These are phyloP conservation scores for Candida hispaniensis DNA, from an alignment of 805 yeast species.

Conservation along the genomic window DNA sequence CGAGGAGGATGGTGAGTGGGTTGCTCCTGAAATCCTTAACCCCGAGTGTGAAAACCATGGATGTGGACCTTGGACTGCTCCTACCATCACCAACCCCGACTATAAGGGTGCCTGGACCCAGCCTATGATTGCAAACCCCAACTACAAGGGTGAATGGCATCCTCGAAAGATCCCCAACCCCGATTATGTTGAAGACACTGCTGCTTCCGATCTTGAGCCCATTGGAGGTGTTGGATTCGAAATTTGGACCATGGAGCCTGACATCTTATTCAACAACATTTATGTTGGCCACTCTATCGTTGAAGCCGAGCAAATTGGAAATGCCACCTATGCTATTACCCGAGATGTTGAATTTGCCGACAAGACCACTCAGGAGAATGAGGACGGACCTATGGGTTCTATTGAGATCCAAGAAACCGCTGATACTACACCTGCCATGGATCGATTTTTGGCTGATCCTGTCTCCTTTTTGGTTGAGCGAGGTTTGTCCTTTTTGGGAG, in stretches of 20 bases:
- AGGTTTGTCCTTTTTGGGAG: constrained; percentile 25
- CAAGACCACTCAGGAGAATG: constrained; percentile 30
- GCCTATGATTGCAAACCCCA: constrained; percentile 58
- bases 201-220: constrained; percentile 49
- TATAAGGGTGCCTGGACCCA: constrained; percentile 69
- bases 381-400: constrained; percentile 15
- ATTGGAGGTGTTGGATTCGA: constrained; percentile 79
- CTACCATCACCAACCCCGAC: constrained; percentile 50
- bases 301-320: constrained; percentile 77
- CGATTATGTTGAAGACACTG: constrained; percentile 43
- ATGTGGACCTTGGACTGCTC: constrained; percentile 72
- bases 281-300: constrained; percentile 68
- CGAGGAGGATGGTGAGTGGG: constrained; percentile 81
- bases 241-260: constrained; percentile 71
- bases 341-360: too few species aligned
- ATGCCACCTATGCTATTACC: too few species aligned
- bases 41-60: constrained; percentile 52
- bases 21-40: constrained; percentile 56
- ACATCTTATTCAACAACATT: constrained; percentile 66
- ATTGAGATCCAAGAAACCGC: constrained; percentile 15
- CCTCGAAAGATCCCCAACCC: constrained; percentile 61
- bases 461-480: constrained; percentile 24
- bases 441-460: constrained; percentile 29
- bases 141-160: constrained; percentile 64
- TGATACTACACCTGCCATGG: constrained; percentile 19